Evolutionary conservation across 768 basidiomycete species (phyloP), one percentile per base, ranked within the genome.

Genomic region (Rhizopogon vinicolor): DNA sequence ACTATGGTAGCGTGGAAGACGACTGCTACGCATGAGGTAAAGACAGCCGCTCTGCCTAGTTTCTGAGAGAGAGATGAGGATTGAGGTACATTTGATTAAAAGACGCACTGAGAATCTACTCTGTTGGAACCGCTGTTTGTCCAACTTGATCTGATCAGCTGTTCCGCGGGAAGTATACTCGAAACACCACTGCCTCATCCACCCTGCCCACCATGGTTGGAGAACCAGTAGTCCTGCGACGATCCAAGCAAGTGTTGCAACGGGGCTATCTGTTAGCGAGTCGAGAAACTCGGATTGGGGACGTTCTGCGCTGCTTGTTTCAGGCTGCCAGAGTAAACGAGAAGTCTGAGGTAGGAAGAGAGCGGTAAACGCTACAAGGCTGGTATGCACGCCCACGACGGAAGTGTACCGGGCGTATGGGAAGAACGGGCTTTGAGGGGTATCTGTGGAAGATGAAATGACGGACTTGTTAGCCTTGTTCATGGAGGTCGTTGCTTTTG

Each of bases 211-310:
- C 85, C 86, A 90, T 9, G 73, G 71, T 62, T 87, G 78, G 37
- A 89, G 64, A 3, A 88, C 55, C 4, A 67, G 60, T 1, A 78
- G 75, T 1, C 89, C 91, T 0, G 70, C 58, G 49, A 78, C 78
- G 40, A 84, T 69, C 72, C 83, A 90, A 5, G 72, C 55, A 52
- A 89, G 67, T 0, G 89, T 90, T 39, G 69, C 65, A 5, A 75
- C 66, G 7, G 89, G 87, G 57, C 78, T 79, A 2, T 72, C 63
- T 0, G 91, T 92, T 58, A 93, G 66, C 2, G 81, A 75, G 41
- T 80, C 82, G 19, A 93, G 70, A 68, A 91, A 89, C 2, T 78
- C 78, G 57, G 84, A 82, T 62, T 91, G 89, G 10, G 89, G 89
- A 52, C 81, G 76, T 62, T 89, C 87, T 6, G 67, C 68, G 63